Conservation (phyloP, 1,284 basidiomycete genomes). For the Cutaneotrichosporon daszewskae region DNA sequence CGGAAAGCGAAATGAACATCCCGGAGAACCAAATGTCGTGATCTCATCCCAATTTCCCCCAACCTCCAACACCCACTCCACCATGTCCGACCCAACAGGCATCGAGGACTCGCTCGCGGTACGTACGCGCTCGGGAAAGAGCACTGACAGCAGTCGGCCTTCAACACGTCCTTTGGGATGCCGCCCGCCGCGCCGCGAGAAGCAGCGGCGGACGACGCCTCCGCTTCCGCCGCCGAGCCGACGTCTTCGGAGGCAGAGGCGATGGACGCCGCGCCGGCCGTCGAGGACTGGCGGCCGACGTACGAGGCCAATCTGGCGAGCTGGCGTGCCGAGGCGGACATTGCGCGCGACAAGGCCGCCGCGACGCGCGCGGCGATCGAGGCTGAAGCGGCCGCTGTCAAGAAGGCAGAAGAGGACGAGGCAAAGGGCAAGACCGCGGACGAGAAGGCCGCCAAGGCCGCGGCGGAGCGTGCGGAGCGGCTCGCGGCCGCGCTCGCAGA, state of each 20-base stretch:
- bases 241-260: conserved; percentile 14
- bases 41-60: too few relatives aligned
- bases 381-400: conserved; percentile 33
- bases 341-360: conserved; percentile 68
- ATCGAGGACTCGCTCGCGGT: conserved; percentile 42
- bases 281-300: conserved; percentile 55
- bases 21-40: too few relatives aligned
- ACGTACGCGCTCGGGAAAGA: conserved; percentile 10
- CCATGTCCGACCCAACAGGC: conserved; percentile 32
- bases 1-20: too few relatives aligned
- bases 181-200: conserved; percentile 29
- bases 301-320: conserved; percentile 63
- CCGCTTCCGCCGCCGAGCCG: conserved; percentile 1
- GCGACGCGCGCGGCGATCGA: conserved; percentile 68
- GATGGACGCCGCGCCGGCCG: conserved; percentile 13
- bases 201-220: background rate
- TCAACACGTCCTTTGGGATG: conserved; percentile 41
- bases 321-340: conserved; percentile 69
- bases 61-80: background rate
- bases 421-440: conserved; percentile 20
- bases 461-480: conserved; percentile 21
- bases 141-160: conserved; percentile 34
- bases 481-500: conserved; percentile 14
- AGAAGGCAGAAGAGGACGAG: conserved; percentile 21
- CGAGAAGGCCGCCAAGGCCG: conserved; percentile 17